A percentile compares a stretch with the other conserved stretches of the same genome.
phyloP scores from a whole-genome alignment of 1,139 yeast species.

The Sugiyamaella paludigena region DNA sequence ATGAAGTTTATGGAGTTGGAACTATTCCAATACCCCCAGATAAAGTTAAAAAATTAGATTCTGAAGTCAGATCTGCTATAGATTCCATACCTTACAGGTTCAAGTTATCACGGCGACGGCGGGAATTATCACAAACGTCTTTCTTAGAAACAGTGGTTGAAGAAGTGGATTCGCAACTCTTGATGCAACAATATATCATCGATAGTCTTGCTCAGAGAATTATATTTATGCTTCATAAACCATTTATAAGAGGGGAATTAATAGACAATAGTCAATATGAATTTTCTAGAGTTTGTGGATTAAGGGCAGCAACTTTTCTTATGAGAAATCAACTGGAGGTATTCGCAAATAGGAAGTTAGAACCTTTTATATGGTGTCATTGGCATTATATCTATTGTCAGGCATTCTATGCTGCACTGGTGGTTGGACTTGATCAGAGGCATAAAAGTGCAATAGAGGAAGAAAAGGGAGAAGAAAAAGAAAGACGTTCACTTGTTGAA shows the following conservation, averaged over 20 bases:
- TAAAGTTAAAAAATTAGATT: constrained; percentile 1
- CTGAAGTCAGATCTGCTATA: constrained; percentile 4
- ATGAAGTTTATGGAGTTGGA: constrained; percentile 1
- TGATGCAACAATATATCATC: constrained; percentile 13
- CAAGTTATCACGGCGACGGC: neutral
- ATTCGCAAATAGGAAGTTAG: constrained; percentile 6
- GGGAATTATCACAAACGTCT: too few species aligned
- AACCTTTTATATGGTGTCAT: constrained; percentile 16
- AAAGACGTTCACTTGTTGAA: constrained; percentile 8
- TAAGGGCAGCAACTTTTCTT: constrained; percentile 4
- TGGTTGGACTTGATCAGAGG: constrained; percentile 9
- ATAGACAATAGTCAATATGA: constrained; percentile 3
- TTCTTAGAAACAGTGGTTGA: neutral
- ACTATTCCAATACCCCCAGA: constrained; percentile 8
- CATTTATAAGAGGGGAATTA: constrained; percentile 3
- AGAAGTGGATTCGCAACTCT: neutral
- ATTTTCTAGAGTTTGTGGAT: constrained; percentile 11
- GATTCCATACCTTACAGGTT: constrained; percentile 8
- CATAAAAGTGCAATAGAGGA: neutral
- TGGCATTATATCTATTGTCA: constrained; percentile 14
- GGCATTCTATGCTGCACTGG: constrained; percentile 12
- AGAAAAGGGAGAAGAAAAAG: constrained; percentile 3
- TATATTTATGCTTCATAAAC: constrained; percentile 12
- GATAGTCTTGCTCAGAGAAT: constrained; percentile 10
- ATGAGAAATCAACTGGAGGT: constrained; percentile 8